Percentiles rank a stretch among this genome's conserved stretches.
Evolutionary conservation across 2,329 filamentous ascomycete genomes (phyloP).

Genomic region (Macroventuria anomochaeta): DNA sequence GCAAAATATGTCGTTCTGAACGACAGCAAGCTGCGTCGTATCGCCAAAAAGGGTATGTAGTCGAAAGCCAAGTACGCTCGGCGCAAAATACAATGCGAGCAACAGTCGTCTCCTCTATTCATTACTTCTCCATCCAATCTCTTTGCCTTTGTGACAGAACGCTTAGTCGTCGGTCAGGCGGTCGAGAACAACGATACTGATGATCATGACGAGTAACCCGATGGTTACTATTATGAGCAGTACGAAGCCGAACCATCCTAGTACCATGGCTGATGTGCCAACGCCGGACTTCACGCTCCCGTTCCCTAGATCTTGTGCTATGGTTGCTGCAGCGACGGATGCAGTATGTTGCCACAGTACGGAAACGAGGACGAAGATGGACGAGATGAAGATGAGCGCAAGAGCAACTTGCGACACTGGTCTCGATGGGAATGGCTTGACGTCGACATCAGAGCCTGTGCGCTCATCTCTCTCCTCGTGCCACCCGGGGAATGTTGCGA

Average conservation of each 20-base stretch:
- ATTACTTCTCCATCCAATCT: conserved; percentile 16
- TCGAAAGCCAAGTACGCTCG: conserved; percentile 36
- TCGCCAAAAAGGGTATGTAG: conserved; percentile 44
- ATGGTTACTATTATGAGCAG: conserved; percentile 95
- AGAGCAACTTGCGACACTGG: conserved; percentile 92
- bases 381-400: conserved; percentile 81
- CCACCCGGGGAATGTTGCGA: conserved; percentile 97
- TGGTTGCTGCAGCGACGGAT: conserved; percentile 90
- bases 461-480: conserved; percentile 85
- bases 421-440: conserved; percentile 91
- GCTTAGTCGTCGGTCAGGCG: conserved; percentile 57
- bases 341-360: conserved; percentile 93
- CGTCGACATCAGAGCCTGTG: conserved; percentile 80
- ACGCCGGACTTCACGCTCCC: conserved; percentile 86
- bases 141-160: not conserved
- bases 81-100: conserved; percentile 33
- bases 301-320: conserved; percentile 91
- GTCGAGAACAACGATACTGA: conserved; percentile 84
- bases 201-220: conserved; percentile 92
- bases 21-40: conserved; percentile 34
- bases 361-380: conserved; percentile 70
- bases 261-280: conserved; percentile 92
- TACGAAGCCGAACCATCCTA: conserved; percentile 97
- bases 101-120: conserved; percentile 20
- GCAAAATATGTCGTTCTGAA: conserved; percentile 33